These are phyloP conservation scores for Helotiales sp. DNA, from an alignment of 2,329 filamentous ascomycete species.

Conservation along the genomic window DNA sequence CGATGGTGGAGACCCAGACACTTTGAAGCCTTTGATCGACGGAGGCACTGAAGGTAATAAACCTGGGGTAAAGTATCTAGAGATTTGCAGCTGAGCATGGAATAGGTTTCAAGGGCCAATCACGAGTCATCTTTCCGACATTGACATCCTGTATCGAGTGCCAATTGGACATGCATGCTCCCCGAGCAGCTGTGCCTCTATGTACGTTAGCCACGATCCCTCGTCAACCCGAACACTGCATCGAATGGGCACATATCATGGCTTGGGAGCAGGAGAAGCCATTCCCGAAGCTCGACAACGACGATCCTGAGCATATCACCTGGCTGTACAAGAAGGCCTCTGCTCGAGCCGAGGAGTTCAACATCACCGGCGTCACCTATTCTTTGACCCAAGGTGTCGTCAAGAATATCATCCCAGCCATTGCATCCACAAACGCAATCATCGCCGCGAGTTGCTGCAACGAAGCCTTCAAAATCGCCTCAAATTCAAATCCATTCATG, in stretches of 20 bases:
- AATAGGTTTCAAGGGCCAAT: constrained; percentile 90
- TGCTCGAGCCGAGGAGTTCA: constrained; percentile 79
- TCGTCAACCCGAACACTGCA: constrained; percentile 94
- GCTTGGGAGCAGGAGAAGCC: constrained; percentile 89
- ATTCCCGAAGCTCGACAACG: constrained; percentile 85
- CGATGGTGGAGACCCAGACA: constrained; percentile 78
- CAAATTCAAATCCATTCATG: constrained; percentile 76
- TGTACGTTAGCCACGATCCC: constrained; percentile 97
- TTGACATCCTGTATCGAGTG: constrained; percentile 97
- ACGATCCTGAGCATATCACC: constrained; percentile 95
- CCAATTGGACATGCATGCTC: constrained; percentile 97
- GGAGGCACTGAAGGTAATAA: constrained; percentile 82
- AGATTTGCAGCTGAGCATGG: background rate
- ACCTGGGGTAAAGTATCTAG: background rate
- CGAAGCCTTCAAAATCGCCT: constrained; percentile 93
- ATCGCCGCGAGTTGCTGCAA: constrained; percentile 96
- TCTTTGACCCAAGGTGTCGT: constrained; percentile 95
- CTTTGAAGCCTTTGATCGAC: constrained; percentile 90
- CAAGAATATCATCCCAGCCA: constrained; percentile 99
- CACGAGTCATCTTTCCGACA: constrained; percentile 86
- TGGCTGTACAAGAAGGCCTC: constrained; percentile 92
- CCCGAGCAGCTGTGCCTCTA: constrained; percentile 92
- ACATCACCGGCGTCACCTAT: constrained; percentile 91
- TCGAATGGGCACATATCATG: constrained; percentile 98
- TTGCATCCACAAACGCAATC: constrained; percentile 96